A percentile compares a stretch with the other conserved stretches of the same genome.
phyloP scores from a whole-genome alignment of 495 filamentous ascomycete genomes.

The Schizothecium vesticola region DNA sequence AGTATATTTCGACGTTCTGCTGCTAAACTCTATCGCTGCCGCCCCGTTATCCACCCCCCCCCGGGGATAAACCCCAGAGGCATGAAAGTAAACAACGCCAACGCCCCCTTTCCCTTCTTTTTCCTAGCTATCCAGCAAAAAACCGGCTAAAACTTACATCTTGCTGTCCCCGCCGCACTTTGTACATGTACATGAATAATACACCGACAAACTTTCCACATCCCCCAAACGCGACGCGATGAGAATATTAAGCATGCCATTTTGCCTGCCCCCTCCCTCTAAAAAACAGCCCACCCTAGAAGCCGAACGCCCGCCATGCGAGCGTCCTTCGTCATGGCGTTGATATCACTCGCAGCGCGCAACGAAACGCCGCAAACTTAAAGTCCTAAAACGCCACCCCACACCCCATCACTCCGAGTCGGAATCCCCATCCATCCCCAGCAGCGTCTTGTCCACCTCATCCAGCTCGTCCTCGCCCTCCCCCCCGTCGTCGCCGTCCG shows the following conservation, averaged over 20 bases:
- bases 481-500: slow-evolving; percentile 37
- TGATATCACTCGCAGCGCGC: neutral
- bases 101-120: neutral
- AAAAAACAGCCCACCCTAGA: neutral
- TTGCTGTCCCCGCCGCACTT: too few relatives aligned
- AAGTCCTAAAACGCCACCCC: neutral
- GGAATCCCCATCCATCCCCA: slow-evolving; percentile 42
- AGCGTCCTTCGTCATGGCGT: neutral
- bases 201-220: neutral
- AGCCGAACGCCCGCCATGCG: neutral
- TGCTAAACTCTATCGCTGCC: neutral
- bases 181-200: neutral
- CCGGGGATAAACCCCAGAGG: too few relatives aligned
- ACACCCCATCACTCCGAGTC: slow-evolving; percentile 31
- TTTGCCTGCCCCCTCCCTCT: neutral
- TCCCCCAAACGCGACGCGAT: neutral
- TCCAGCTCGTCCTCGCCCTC: slow-evolving; percentile 49
- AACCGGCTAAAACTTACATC: too few relatives aligned
- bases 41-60: neutral
- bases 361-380: neutral
- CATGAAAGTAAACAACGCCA: neutral
- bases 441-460: slow-evolving; percentile 46
- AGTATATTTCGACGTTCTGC: too few relatives aligned
- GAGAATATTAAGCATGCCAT: neutral
- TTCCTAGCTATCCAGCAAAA: neutral